A percentile compares a stretch with the other conserved stretches of the same genome.
Conservation (phyloP, 305 asterid genomes). For the Fraxinus paxiana region DNA sequence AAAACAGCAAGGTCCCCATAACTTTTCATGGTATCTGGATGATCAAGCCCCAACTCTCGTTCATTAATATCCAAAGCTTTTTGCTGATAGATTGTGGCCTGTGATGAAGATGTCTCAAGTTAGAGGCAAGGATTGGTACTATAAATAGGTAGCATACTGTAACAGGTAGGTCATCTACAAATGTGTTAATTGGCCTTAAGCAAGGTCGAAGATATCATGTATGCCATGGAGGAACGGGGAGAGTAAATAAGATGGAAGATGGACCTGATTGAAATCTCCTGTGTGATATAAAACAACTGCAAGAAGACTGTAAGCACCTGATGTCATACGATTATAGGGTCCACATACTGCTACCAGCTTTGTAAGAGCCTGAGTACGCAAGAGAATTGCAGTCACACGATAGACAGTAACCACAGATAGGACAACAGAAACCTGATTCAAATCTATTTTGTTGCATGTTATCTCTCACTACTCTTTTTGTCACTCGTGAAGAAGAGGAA, state of each 20-base stretch:
- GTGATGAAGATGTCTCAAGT: slow-evolving; percentile 25
- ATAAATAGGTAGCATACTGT: slow-evolving; percentile 12
- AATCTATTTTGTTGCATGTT: slow-evolving; percentile 14
- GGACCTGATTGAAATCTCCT: slow-evolving; percentile 98
- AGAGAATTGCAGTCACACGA: slow-evolving; percentile 25
- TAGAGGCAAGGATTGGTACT: slow-evolving; percentile 19
- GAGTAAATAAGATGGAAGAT: slow-evolving; percentile 19
- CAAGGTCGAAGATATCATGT: slow-evolving; percentile 2
- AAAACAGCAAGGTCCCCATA: slow-evolving; percentile 99
- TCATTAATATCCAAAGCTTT: slow-evolving; percentile 97
- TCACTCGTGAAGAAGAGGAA: not conserved
- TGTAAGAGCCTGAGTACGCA: slow-evolving; percentile 72
- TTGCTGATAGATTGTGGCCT: slow-evolving; percentile 99
- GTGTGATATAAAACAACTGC: slow-evolving; percentile 98
- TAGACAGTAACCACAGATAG: slow-evolving; percentile 4
- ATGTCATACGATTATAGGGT: slow-evolving; percentile 96
- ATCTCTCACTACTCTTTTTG: not conserved
- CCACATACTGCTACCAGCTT: slow-evolving; percentile 98
- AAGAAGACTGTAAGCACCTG: slow-evolving; percentile 99
- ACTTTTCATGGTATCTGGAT: slow-evolving; percentile 98
- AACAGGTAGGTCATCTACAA: slow-evolving; percentile 18
- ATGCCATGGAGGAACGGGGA: slow-evolving; percentile 17
- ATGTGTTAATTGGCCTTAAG: slow-evolving; percentile 12
- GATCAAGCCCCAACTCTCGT: slow-evolving; percentile 94
- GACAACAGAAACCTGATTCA: slow-evolving; percentile 1